Evolutionary conservation across 805 yeast genomes (phyloP).

Genomic region (Candida silvicultrix): DNA sequence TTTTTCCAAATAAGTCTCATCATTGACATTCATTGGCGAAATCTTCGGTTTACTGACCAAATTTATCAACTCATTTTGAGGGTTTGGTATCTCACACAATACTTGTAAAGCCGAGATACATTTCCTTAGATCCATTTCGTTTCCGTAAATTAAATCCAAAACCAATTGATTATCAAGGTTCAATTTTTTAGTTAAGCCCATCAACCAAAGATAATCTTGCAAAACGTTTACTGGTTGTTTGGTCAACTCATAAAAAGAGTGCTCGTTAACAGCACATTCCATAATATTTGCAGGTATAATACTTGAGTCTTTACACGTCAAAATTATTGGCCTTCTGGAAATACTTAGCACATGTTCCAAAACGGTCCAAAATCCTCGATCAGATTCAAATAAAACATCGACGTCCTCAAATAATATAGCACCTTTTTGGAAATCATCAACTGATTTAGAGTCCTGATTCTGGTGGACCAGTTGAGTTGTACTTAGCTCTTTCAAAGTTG

Average conservation of each 20-base stretch:
- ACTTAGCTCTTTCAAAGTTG: slow-evolving; percentile 67
- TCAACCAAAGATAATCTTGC: slow-evolving; percentile 33
- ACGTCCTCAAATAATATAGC: slow-evolving; percentile 81
- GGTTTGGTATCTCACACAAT: slow-evolving; percentile 20
- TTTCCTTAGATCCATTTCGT: slow-evolving; percentile 38
- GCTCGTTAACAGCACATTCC: slow-evolving; percentile 37
- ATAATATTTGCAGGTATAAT: slow-evolving; percentile 43
- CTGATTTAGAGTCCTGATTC: slow-evolving; percentile 13
- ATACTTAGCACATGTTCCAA: slow-evolving; percentile 53
- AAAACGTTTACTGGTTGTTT: slow-evolving; percentile 15
- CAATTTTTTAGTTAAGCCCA: slow-evolving; percentile 30
- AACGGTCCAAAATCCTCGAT: slow-evolving; percentile 75
- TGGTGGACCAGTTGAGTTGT: slow-evolving; percentile 76
- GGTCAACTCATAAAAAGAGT: slow-evolving; percentile 30
- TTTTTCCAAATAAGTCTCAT: background rate
- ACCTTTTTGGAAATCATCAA: slow-evolving; percentile 43
- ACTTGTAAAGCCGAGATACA: slow-evolving; percentile 40
- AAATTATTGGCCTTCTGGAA: slow-evolving; percentile 62
- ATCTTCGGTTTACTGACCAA: background rate
- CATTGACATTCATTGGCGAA: background rate
- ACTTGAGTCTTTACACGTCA: slow-evolving; percentile 51
- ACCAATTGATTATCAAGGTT: slow-evolving; percentile 27
- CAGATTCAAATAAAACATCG: slow-evolving; percentile 69
- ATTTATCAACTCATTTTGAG: background rate
- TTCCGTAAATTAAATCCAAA: slow-evolving; percentile 20